Base-by-base conservation (phyloP, 352 stramenopile species). In the Pythium brachiatum region DNA sequence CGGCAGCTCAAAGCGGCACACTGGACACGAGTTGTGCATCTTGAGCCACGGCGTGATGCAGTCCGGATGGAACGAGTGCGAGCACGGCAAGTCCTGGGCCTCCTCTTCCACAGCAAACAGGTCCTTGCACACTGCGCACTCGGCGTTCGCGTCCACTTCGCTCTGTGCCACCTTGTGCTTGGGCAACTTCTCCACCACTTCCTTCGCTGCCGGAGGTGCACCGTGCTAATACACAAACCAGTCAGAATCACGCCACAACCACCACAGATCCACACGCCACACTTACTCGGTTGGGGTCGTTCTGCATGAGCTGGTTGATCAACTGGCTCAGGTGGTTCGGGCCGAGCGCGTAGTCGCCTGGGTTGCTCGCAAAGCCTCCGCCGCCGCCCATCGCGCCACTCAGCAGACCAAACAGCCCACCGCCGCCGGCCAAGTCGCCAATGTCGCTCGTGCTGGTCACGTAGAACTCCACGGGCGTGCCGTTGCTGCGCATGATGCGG, bases 241-340 rank as follows among this genome's bases (percentile, higher is more conserved):
- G 13, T 9, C n/a, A 3, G 11, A 5, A 39, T 58, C 26, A 23
- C 2, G 36, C 20, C 5, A 38, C 1, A 41, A 36, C 31, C 4
- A 15, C 15, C 29, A 25, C 12, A 39, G 7, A 29, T 39, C 16
- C 39, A 41, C 9, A 41, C 15, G 15, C 4, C 15, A 5, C 3
- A 68, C 77, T 63, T 80, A 94, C 86, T 66, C 86, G 74, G 60
- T 93, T 95, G 8, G 84, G 73, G 32, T 95, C 86, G 66, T 94
- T 93, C 54, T 93, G 84, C 86, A 95, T 95, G 20, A 95, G 78
- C 59, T 95, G 86, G 62, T 94, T 94, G 55, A 95, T 94, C 25
- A 95, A 73, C 47, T 73, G 92, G 39, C 48, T 68, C 16, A 85
- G 79, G 62, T 94, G 83, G 51, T 89, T 93, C 11, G 62, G 48